Percentiles rank a stretch among this genome's conserved stretches.
Evolutionary conservation across 495 filamentous ascomycete genomes (phyloP).

Genomic region (Talaromyces liani): DNA sequence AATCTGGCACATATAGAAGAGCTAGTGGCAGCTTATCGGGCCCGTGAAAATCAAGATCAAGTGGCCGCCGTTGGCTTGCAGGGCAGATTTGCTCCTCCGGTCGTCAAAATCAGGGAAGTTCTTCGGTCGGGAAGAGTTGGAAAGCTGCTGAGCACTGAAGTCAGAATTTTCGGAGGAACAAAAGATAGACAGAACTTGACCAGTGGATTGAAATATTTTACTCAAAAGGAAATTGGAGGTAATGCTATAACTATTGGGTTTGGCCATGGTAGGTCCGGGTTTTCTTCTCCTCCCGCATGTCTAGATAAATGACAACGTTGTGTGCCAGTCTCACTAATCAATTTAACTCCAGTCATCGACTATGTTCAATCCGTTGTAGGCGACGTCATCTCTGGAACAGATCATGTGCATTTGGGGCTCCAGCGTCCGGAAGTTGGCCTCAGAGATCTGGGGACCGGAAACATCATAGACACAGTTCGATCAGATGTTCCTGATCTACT

Average conservation of each 20-base stretch:
- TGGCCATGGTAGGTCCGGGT: neutral
- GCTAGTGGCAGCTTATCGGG: neutral
- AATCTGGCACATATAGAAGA: constrained; percentile 12
- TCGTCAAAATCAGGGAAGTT: neutral
- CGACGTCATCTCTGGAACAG: constrained; percentile 7
- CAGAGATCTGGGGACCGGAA: constrained; percentile 2
- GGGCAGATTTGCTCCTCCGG: neutral
- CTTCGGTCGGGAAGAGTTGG: neutral
- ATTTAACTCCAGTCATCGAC: constrained; percentile 2
- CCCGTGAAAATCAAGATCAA: neutral
- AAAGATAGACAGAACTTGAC: neutral
- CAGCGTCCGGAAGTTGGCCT: constrained; percentile 9
- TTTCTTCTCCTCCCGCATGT: neutral
- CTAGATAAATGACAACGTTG: neutral
- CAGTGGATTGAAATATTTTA: neutral
- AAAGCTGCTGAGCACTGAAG: neutral
- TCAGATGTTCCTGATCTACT: constrained; percentile 9
- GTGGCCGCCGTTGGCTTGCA: neutral
- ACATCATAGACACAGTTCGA: neutral
- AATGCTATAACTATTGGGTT: constrained; percentile 1
- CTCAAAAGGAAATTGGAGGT: neutral
- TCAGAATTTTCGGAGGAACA: neutral
- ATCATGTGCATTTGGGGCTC: constrained; percentile 6
- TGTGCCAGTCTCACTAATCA: neutral
- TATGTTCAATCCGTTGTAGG: constrained; percentile 10